Evolutionary conservation across 176 grass and related monocot species (phyloP).

Genomic region (Oryza brachyantha): DNA sequence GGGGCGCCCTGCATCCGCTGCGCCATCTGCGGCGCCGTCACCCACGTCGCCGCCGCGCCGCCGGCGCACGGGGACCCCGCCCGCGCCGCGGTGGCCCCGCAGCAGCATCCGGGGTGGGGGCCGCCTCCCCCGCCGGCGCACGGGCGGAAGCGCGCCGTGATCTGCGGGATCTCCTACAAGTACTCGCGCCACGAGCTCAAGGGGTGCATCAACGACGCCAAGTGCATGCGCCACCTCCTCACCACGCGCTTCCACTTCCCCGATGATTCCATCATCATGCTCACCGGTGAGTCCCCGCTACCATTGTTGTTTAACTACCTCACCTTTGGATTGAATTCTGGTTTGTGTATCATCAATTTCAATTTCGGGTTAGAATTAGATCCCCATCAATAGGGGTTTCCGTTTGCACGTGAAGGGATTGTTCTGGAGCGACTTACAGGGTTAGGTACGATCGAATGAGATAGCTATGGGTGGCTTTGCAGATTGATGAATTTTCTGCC

Average conservation of each 20-base stretch:
- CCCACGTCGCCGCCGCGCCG: slow-evolving; percentile 54
- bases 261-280: slow-evolving; percentile 93
- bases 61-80: background rate
- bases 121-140: slow-evolving; percentile 65
- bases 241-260: slow-evolving; percentile 87
- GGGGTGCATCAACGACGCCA: slow-evolving; percentile 97
- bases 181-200: slow-evolving; percentile 91
- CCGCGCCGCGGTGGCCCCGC: background rate
- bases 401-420: background rate
- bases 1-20: slow-evolving; percentile 86
- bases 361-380: slow-evolving; percentile 33
- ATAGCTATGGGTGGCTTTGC: slow-evolving; percentile 5
- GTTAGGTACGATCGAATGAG: background rate
- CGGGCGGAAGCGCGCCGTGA: slow-evolving; percentile 88
- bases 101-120: slow-evolving; percentile 28
- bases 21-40: slow-evolving; percentile 75
- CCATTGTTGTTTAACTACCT: background rate
- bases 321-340: background rate
- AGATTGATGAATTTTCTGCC: background rate
- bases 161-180: slow-evolving; percentile 92
- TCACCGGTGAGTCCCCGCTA: slow-evolving; percentile 47
- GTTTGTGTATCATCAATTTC: slow-evolving; percentile 4
- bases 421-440: background rate
- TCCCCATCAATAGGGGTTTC: background rate
- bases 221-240: slow-evolving; percentile 94